Evolutionary conservation across 768 basidiomycete species (phyloP).

Genomic region (Tulasnella sp.): DNA sequence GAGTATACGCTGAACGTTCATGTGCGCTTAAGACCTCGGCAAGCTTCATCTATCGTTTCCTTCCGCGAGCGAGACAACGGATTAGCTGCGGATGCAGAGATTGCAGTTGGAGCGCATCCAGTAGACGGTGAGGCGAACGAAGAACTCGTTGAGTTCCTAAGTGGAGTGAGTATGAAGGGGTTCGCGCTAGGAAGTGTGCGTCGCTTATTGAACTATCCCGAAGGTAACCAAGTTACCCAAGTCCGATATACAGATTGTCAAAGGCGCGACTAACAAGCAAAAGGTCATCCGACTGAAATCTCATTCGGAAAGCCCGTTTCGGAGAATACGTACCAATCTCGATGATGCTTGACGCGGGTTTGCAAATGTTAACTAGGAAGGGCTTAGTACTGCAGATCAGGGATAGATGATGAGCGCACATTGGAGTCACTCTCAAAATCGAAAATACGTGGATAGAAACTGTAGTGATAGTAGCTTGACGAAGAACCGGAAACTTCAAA

Average conservation of each 20-base stretch:
- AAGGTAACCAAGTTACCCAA: not conserved
- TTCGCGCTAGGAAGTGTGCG: not conserved
- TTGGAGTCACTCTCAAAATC: too few species aligned
- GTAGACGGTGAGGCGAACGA: slow-evolving; percentile 1
- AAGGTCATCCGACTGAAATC: not conserved
- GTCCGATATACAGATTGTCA: not conserved
- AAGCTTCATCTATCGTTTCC: not conserved
- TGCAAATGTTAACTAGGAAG: too few species aligned
- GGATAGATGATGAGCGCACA: too few species aligned
- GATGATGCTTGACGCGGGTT: too few species aligned
- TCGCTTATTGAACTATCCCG: not conserved
- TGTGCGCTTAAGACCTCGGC: not conserved
- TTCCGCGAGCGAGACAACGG: not conserved
- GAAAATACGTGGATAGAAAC: too few species aligned
- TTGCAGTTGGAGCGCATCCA: not conserved
- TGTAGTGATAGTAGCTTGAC: too few species aligned
- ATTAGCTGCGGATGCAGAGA: not conserved
- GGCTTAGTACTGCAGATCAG: too few species aligned
- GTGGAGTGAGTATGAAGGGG: not conserved
- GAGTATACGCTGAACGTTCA: not conserved
- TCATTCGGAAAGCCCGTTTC: not conserved
- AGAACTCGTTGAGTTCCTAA: not conserved
- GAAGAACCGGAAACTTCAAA: too few species aligned
- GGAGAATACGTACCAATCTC: too few species aligned
- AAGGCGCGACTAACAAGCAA: not conserved